Conservation (phyloP, 2,329 filamentous ascomycete species). For the Sporothrix brunneoviolacea region DNA sequence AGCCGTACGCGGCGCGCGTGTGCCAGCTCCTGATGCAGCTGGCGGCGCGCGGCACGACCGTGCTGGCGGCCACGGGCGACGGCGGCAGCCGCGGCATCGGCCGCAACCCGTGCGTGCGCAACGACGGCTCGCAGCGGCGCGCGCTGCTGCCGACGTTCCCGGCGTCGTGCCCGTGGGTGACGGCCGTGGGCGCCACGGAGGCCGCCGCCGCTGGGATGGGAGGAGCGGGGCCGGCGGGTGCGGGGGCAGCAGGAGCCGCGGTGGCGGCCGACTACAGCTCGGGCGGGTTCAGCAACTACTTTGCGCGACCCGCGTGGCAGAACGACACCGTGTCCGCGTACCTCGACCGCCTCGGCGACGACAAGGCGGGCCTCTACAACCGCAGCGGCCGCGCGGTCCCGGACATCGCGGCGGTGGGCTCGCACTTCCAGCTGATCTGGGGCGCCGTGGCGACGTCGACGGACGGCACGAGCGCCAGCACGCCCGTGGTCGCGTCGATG, state of each 20-base stretch:
- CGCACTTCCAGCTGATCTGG: slow-evolving; percentile 42
- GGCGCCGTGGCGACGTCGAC: slow-evolving; percentile 25
- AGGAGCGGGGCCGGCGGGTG: too few species aligned
- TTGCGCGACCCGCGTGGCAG: slow-evolving; percentile 41
- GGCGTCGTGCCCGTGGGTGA: slow-evolving; percentile 61
- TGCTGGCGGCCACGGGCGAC: slow-evolving; percentile 47
- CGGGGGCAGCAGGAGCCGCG: slow-evolving; percentile 24
- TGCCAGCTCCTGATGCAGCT: slow-evolving; percentile 49
- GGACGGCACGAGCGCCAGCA: slow-evolving; percentile 44
- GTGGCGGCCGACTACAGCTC: slow-evolving; percentile 38
- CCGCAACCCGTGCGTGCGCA: slow-evolving; percentile 47
- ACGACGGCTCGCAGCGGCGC: slow-evolving; percentile 50
- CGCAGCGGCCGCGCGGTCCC: slow-evolving; percentile 41
- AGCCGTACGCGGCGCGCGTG: slow-evolving; percentile 43
- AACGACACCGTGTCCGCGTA: slow-evolving; percentile 34
- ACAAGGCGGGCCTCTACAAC: slow-evolving; percentile 35
- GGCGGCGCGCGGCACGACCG: slow-evolving; percentile 43
- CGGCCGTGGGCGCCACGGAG: slow-evolving; percentile 54
- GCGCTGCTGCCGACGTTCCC: slow-evolving; percentile 59
- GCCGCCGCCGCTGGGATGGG: neutral
- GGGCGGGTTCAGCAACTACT: slow-evolving; percentile 49
- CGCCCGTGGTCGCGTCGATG: slow-evolving; percentile 49
- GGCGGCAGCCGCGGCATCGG: slow-evolving; percentile 38
- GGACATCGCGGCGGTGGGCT: slow-evolving; percentile 49
- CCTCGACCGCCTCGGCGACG: slow-evolving; percentile 27